Evolutionary conservation across 768 basidiomycete species (phyloP).

Genomic region (Saitozyma podzolica): DNA sequence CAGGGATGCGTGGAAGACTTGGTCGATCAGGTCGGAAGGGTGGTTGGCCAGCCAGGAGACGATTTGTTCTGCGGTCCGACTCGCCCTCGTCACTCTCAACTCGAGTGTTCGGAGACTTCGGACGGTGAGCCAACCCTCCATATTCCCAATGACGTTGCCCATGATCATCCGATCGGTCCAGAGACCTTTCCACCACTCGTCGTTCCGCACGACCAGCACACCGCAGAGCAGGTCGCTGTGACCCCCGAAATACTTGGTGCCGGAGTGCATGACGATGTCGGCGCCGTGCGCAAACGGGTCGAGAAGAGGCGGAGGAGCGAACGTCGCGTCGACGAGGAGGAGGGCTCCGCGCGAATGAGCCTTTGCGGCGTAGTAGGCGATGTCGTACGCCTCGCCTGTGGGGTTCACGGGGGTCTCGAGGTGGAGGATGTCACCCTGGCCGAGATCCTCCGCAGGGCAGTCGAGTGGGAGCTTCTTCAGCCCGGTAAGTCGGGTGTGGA

Average conservation of each 20-base stretch:
- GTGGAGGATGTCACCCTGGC: not conserved
- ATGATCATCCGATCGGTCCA: not conserved
- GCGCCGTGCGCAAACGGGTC: slow-evolving; percentile 2
- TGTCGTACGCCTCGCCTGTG: not conserved
- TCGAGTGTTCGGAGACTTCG: slow-evolving; percentile 1
- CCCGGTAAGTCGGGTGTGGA: not conserved
- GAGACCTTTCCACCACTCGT: not conserved
- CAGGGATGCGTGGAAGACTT: too few species aligned
- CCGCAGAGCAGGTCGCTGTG: not conserved
- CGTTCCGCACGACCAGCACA: not conserved
- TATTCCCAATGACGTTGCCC: not conserved
- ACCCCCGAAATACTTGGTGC: slow-evolving; percentile 2
- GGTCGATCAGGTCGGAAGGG: too few species aligned
- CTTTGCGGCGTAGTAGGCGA: not conserved
- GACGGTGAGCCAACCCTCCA: not conserved
- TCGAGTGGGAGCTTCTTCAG: not conserved
- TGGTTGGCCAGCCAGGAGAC: not conserved
- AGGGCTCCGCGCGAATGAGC: not conserved
- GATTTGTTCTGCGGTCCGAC: not conserved
- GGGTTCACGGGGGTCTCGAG: not conserved
- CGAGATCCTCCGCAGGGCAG: not conserved
- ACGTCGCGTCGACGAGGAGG: not conserved
- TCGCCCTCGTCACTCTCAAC: not conserved
- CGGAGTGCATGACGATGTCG: slow-evolving; percentile 3
- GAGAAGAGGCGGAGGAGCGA: slow-evolving; percentile 2